phyloP scores from a whole-genome alignment of 257 asterid species.

The Petunia axillaris region DNA sequence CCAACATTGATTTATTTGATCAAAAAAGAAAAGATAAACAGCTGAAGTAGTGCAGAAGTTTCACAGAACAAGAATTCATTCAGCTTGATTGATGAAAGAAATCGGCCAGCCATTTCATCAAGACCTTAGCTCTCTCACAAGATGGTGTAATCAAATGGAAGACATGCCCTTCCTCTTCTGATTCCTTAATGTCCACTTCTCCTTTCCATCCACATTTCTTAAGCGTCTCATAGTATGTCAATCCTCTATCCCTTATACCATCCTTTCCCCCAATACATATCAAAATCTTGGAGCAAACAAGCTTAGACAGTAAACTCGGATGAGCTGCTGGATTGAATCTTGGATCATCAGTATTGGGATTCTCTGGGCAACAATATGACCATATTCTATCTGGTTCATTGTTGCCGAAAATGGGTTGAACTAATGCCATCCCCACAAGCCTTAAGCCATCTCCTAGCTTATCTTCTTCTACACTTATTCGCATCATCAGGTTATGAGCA shows the following conservation, averaged over 20 bases:
- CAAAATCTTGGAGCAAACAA: conserved; percentile 56
- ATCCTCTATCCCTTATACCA: conserved; percentile 48
- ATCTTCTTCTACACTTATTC: conserved; percentile 26
- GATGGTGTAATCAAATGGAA: conserved; percentile 48
- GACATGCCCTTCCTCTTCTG: conserved; percentile 63
- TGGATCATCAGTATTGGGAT: conserved; percentile 54
- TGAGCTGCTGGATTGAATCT: conserved; percentile 66
- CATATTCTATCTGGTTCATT: conserved; percentile 43
- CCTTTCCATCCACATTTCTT: conserved; percentile 79
- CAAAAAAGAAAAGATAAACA: neutral
- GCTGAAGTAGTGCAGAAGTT: neutral
- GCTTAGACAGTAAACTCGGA: conserved; percentile 49
- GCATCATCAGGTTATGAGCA: conserved; percentile 54
- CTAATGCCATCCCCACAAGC: conserved; percentile 52
- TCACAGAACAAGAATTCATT: neutral
- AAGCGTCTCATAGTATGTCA: conserved; percentile 54
- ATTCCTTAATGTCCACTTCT: conserved; percentile 53
- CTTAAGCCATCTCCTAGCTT: conserved; percentile 25
- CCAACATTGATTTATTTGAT: neutral
- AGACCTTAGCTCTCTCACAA: conserved; percentile 46
- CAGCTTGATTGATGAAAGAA: conserved; percentile 31
- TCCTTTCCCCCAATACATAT: conserved; percentile 63
- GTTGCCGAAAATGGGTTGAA: conserved; percentile 68
- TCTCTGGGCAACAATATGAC: conserved; percentile 38
- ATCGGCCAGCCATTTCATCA: conserved; percentile 42